phyloP scores from a whole-genome alignment of 2,329 filamentous ascomycete genomes.

The Byssoonygena ceratinophila region DNA sequence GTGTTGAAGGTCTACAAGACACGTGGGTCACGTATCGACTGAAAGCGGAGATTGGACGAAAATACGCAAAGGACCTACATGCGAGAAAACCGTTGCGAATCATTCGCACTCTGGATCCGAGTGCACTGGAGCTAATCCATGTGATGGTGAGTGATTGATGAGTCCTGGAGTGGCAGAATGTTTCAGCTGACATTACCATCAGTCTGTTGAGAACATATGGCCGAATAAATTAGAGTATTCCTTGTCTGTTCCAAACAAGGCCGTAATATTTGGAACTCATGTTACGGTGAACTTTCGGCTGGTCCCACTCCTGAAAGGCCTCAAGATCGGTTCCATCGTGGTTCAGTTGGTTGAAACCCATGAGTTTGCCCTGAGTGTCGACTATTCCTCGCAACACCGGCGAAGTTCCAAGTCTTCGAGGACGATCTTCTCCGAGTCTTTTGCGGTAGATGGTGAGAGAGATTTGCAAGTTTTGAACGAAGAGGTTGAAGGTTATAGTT shows the following conservation, averaged over 20 bases:
- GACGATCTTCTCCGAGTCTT: constrained; percentile 57
- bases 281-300: constrained; percentile 78
- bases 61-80: constrained; percentile 77
- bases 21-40: constrained; percentile 83
- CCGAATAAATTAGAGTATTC: constrained; percentile 96
- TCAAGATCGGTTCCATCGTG: constrained; percentile 72
- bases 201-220: constrained; percentile 87
- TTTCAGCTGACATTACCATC: constrained; percentile 1
- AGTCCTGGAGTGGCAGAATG: background rate
- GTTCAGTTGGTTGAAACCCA: constrained; percentile 71
- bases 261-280: constrained; percentile 82
- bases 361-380: constrained; percentile 49
- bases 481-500: constrained; percentile 51
- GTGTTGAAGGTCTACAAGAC: constrained; percentile 76
- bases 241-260: constrained; percentile 85
- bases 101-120: constrained; percentile 65
- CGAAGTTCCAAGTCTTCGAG: constrained; percentile 52
- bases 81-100: constrained; percentile 68
- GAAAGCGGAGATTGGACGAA: constrained; percentile 82
- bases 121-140: constrained; percentile 67
- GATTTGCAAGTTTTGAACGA: constrained; percentile 46
- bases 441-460: constrained; percentile 57
- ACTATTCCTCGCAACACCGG: constrained; percentile 33
- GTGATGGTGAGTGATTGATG: constrained; percentile 53
- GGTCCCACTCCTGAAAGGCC: constrained; percentile 76